Percentiles rank a stretch among this genome's conserved stretches.
Conservation (phyloP, 1,139 yeast genomes). For the Zhuliangozyma blackwelliae region DNA sequence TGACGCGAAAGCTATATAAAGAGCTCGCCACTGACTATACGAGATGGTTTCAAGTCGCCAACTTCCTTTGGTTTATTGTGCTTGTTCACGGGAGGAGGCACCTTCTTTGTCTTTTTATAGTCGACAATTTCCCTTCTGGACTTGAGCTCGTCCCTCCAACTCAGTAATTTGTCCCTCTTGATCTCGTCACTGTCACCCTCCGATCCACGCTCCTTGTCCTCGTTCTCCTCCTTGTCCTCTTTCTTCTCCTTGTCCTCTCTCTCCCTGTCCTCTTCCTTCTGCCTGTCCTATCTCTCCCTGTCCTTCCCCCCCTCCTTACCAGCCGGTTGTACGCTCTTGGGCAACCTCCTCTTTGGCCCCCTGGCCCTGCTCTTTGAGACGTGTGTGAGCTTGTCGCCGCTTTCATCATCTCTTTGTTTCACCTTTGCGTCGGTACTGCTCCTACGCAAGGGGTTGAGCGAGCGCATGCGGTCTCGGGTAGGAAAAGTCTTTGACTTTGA, state of each 20-base stretch:
- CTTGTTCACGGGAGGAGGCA: constrained; percentile 30
- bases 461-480: constrained; percentile 1
- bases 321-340: constrained; percentile 31
- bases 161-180: too few species aligned
- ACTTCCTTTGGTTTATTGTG: constrained; percentile 24
- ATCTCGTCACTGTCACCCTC: too few species aligned
- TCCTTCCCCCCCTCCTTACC: too few species aligned
- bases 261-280: not conserved
- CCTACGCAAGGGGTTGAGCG: not conserved
- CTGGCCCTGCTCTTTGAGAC: constrained; percentile 59
- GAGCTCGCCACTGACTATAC: constrained; percentile 33
- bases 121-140: constrained; percentile 70
- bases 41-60: constrained; percentile 23
- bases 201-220: too few species aligned
- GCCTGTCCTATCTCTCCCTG: not conserved
- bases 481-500: constrained; percentile 7
- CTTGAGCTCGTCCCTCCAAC: constrained; percentile 18
- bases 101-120: constrained; percentile 14
- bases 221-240: not conserved
- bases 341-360: constrained; percentile 75
- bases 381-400: constrained; percentile 42
- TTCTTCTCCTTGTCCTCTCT: not conserved
- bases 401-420: constrained; percentile 8
- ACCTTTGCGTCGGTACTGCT: not conserved
- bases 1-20: constrained; percentile 15